Percentiles rank a stretch among this genome's conserved stretches.
phyloP scores from a whole-genome alignment of 306 rosid species.

The Senna siamea region DNA sequence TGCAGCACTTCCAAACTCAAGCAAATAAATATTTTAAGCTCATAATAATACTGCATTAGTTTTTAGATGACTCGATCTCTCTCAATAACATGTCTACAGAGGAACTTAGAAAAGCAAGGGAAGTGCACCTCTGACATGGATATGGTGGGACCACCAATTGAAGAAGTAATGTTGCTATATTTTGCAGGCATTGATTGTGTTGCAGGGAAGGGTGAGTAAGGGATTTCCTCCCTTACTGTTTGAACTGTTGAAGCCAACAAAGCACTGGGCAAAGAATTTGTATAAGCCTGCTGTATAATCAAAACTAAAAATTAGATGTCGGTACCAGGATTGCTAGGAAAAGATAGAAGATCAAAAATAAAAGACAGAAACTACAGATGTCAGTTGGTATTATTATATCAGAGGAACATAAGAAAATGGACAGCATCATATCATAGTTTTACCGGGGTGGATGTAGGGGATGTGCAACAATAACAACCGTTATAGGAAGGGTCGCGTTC shows the following conservation, averaged over 20 bases:
- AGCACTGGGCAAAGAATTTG: slow-evolving; percentile 85
- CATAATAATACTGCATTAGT: too few relatives aligned
- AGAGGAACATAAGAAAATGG: neutral
- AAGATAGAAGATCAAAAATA: neutral
- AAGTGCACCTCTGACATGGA: slow-evolving; percentile 85
- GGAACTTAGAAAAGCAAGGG: slow-evolving; percentile 25
- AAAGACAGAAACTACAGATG: slow-evolving; percentile 1
- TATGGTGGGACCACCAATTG: slow-evolving; percentile 78
- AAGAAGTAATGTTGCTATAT: slow-evolving; percentile 79
- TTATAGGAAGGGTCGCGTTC: slow-evolving; percentile 16
- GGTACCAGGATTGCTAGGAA: slow-evolving; percentile 1
- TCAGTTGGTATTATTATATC: neutral
- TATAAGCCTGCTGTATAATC: slow-evolving; percentile 64
- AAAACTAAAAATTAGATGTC: slow-evolving; percentile 30
- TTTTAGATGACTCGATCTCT: slow-evolving; percentile 9
- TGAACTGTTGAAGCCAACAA: slow-evolving; percentile 80
- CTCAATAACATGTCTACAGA: slow-evolving; percentile 1
- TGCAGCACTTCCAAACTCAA: neutral
- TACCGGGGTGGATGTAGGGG: too few relatives aligned
- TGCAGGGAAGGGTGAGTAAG: slow-evolving; percentile 88
- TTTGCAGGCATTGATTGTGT: slow-evolving; percentile 80
- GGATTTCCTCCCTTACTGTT: slow-evolving; percentile 82
- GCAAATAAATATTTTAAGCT: neutral
- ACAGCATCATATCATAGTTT: slow-evolving; percentile 21
- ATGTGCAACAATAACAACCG: neutral